These are phyloP conservation scores for Xenoacremonium recifei DNA, from an alignment of 2,329 filamentous ascomycete species.

Conservation along the genomic window DNA sequence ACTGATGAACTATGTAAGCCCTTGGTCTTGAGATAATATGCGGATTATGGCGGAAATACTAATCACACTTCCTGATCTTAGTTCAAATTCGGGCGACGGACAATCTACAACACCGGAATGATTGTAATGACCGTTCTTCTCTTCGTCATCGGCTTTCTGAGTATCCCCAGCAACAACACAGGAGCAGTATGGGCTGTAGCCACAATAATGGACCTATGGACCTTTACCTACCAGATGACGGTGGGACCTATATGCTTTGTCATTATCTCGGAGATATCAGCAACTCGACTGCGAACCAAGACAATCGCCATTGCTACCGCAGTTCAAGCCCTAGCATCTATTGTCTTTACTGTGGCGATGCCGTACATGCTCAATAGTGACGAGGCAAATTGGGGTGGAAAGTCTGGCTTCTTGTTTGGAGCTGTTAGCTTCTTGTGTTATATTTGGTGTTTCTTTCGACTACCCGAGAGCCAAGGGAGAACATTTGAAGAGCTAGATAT, in stretches of 20 bases:
- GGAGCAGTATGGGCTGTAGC: slow-evolving; percentile 10
- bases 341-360: slow-evolving; percentile 35
- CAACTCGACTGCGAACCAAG: slow-evolving; percentile 40
- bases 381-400: slow-evolving; percentile 34
- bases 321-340: slow-evolving; percentile 38
- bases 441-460: slow-evolving; percentile 63
- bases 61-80: too few species aligned
- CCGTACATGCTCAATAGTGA: slow-evolving; percentile 34
- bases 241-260: slow-evolving; percentile 43
- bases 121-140: slow-evolving; percentile 8
- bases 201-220: slow-evolving; percentile 1
- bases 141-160: slow-evolving; percentile 5
- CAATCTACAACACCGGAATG: slow-evolving; percentile 8
- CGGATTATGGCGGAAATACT: too few species aligned
- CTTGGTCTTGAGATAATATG: too few species aligned
- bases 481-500: slow-evolving; percentile 4
- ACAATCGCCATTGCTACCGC: slow-evolving; percentile 40
- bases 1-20: slow-evolving; percentile 26
- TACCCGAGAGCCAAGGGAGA: slow-evolving; percentile 47
- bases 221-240: slow-evolving; percentile 30
- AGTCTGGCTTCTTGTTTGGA: slow-evolving; percentile 36
- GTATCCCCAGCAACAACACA: slow-evolving; percentile 3
- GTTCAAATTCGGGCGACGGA: slow-evolving; percentile 13
- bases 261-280: slow-evolving; percentile 34
- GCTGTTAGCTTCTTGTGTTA: slow-evolving; percentile 47